Evolutionary conservation across 345 rosid species (phyloP).

Genomic region (Pugionium cornutum): DNA sequence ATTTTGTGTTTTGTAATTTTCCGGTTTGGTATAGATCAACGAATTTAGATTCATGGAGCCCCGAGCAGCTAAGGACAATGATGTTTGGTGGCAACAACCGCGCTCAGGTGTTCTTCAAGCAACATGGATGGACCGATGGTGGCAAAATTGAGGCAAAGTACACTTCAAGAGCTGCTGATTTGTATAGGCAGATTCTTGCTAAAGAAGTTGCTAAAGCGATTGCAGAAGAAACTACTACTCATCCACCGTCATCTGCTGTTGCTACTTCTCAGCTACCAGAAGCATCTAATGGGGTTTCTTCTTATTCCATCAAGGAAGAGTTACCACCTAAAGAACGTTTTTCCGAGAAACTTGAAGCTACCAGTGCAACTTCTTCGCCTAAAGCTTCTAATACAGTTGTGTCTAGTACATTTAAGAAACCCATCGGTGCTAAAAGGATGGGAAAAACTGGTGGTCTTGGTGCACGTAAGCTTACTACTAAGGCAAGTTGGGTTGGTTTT

Average conservation of each 20-base stretch:
- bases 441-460: conserved; percentile 82
- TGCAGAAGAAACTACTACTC: conserved; percentile 48
- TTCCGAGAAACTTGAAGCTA: too few species aligned
- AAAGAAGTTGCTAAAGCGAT: conserved; percentile 55
- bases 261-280: conserved; percentile 42
- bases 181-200: conserved; percentile 68
- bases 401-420: too few species aligned
- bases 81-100: conserved; percentile 79
- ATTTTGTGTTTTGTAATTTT: too few species aligned
- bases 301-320: too few species aligned
- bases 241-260: conserved; percentile 31
- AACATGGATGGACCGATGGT: conserved; percentile 84
- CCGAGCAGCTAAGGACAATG: conserved; percentile 75
- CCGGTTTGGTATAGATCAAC: conserved; percentile 54
- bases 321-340: too few species aligned
- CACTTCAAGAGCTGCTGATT: conserved; percentile 82
- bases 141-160: conserved; percentile 81
- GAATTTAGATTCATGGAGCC: conserved; percentile 76
- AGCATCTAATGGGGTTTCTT: too few species aligned
- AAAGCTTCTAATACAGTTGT: too few species aligned
- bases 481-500: conserved; percentile 40
- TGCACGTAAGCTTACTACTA: conserved; percentile 70
- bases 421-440: conserved; percentile 48
- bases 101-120: conserved; percentile 85
- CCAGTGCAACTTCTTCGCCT: too few species aligned